phyloP scores from a whole-genome alignment of 1,284 basidiomycete species.

The Pyrrhoderma lamaoense region DNA sequence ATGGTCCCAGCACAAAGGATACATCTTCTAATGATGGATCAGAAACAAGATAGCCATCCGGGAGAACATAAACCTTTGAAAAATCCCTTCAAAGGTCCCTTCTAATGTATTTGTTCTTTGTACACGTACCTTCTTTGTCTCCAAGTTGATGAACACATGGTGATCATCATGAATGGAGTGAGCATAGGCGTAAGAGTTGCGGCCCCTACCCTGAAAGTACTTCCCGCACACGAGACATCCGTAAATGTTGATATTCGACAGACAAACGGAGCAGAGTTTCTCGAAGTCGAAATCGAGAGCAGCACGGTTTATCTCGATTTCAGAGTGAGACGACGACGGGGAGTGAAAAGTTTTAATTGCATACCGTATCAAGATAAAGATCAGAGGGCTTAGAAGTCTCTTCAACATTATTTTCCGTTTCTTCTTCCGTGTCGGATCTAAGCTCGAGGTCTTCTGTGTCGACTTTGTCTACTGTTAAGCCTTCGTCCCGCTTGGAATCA shows the following conservation, averaged over 20 bases:
- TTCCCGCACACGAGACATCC: constrained; percentile 98
- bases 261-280: constrained; percentile 93
- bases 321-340: background rate
- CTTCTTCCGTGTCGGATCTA: constrained; percentile 47
- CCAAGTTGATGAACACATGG: constrained; percentile 95
- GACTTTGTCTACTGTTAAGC: background rate
- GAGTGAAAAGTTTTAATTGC: constrained; percentile 23
- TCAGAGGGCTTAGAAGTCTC: constrained; percentile 63
- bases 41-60: constrained; percentile 92
- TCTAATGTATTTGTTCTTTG: constrained; percentile 19
- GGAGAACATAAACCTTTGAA: constrained; percentile 88
- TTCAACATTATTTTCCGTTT: constrained; percentile 31
- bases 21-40: constrained; percentile 96
- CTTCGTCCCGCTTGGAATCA: constrained; percentile 1
- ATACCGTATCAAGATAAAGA: constrained; percentile 92
- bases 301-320: constrained; percentile 71
- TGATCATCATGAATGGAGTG: constrained; percentile 98
- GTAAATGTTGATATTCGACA: constrained; percentile 96
- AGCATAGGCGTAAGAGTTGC: constrained; percentile 89
- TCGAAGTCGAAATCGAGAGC: constrained; percentile 98
- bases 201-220: constrained; percentile 96
- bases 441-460: constrained; percentile 17
- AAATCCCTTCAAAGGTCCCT: constrained; percentile 10
- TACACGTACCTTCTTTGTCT: constrained; percentile 72
- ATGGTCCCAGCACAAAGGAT: constrained; percentile 81